phyloP scores from a whole-genome alignment of 148 eudicot species.

The Cornus kousa region DNA sequence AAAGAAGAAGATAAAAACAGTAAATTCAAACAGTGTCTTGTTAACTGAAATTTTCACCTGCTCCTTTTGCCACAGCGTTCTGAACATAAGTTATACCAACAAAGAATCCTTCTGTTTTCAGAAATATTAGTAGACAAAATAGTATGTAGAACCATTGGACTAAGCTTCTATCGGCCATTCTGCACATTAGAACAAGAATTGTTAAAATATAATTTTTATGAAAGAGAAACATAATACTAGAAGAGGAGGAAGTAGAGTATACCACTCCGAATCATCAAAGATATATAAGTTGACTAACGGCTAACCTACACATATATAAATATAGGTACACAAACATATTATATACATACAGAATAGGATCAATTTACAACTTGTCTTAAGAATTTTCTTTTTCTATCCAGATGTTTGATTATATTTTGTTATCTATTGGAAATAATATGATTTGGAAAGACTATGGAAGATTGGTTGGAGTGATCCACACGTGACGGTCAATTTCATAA shows the following conservation, averaged over 20 bases:
- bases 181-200: constrained; percentile 10
- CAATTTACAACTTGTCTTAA: no score
- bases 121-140: constrained; percentile 30
- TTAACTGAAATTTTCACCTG: constrained; percentile 38
- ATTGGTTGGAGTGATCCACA: neutral
- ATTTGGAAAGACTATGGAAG: constrained; percentile 26
- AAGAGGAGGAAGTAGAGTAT: neutral
- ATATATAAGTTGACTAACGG: neutral
- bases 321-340: neutral
- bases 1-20: neutral
- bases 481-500: no score
- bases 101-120: constrained; percentile 41
- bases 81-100: constrained; percentile 62
- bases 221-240: neutral
- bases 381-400: no score
- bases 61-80: constrained; percentile 83
- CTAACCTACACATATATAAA: neutral
- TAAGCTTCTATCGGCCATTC: constrained; percentile 28
- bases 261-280: no score
- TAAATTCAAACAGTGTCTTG: neutral
- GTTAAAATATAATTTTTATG: neutral
- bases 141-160: constrained; percentile 34
- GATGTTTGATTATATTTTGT: no score
- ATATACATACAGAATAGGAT: neutral
- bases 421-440: no score